phyloP scores from a whole-genome alignment of 352 stramenopile genomes.

The Peronosclerospora sorghi region DNA sequence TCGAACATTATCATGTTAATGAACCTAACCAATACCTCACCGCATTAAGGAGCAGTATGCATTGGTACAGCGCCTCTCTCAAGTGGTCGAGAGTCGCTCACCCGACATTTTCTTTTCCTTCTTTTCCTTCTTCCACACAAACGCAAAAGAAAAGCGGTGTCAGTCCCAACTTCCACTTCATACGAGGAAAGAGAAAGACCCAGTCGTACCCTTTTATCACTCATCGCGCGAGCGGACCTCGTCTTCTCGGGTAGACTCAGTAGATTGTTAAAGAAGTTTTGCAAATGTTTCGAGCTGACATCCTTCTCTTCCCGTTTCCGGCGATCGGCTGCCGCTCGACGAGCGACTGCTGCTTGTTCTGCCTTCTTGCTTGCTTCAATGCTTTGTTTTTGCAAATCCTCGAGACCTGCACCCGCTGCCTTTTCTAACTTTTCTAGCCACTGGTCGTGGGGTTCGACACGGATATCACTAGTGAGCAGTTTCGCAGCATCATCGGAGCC shows the following conservation, averaged over 20 bases:
- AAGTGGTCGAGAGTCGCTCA: too few species aligned
- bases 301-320: slow-evolving; percentile 76
- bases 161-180: background rate
- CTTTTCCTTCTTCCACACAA: slow-evolving; percentile 44
- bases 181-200: background rate
- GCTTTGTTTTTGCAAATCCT: slow-evolving; percentile 77
- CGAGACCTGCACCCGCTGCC: slow-evolving; percentile 56
- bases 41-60: too few species aligned
- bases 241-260: slow-evolving; percentile 76
- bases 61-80: too few species aligned
- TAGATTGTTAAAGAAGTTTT: slow-evolving; percentile 85
- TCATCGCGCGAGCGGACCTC: slow-evolving; percentile 50
- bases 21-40: too few species aligned
- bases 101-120: slow-evolving; percentile 39
- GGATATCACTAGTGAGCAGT: slow-evolving; percentile 33
- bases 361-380: slow-evolving; percentile 76
- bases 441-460: slow-evolving; percentile 53
- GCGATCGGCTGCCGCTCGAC: slow-evolving; percentile 55
- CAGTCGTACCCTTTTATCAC: slow-evolving; percentile 45
- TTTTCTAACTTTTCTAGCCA: slow-evolving; percentile 81
- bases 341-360: slow-evolving; percentile 51
- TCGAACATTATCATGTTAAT: too few species aligned
- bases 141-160: background rate
- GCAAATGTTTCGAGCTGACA: slow-evolving; percentile 75
- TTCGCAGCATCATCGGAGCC: slow-evolving; percentile 19